These are phyloP conservation scores for Boletus tomentosulus DNA, from an alignment of 768 basidiomycete species.

Conservation along the genomic window DNA sequence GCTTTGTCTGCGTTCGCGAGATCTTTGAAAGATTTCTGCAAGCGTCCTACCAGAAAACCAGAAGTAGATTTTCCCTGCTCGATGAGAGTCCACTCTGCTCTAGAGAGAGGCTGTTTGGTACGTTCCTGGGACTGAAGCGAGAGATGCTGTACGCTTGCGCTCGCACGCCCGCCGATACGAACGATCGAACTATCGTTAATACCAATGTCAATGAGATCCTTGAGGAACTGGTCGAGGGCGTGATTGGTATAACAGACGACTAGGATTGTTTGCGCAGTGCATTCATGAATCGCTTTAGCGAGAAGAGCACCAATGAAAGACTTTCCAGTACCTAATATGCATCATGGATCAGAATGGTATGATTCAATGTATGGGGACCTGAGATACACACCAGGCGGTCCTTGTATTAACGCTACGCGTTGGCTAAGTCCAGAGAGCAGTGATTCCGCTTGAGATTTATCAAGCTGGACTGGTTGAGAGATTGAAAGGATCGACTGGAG, in stretches of 20 bases:
- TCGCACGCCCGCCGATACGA: constrained; percentile 56
- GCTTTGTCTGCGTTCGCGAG: constrained; percentile 7
- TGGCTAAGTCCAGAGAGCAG: constrained; percentile 54
- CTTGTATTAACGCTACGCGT: constrained; percentile 60
- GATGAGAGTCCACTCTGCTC: constrained; percentile 39
- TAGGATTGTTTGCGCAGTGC: constrained; percentile 47
- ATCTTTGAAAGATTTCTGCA: constrained; percentile 35
- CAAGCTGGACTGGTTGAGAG: constrained; percentile 42
- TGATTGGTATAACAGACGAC: constrained; percentile 76
- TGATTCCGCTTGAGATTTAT: constrained; percentile 44
- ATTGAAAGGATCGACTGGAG: constrained; percentile 37
- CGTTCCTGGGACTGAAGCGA: constrained; percentile 40
- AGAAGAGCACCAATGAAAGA: constrained; percentile 68
- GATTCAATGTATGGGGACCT: not conserved
- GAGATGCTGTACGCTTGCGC: constrained; percentile 43
- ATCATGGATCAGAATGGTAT: not conserved
- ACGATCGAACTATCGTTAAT: constrained; percentile 49
- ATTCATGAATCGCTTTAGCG: constrained; percentile 54
- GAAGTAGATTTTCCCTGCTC: constrained; percentile 33
- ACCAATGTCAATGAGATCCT: constrained; percentile 56
- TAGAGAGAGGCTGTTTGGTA: constrained; percentile 19
- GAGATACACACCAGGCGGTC: constrained; percentile 55
- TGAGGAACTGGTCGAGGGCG: constrained; percentile 66
- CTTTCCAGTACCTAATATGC: constrained; percentile 59
- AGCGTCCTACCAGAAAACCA: constrained; percentile 5